A percentile compares a stretch with the other conserved stretches of the same genome.
Conservation (phyloP, 208 protist species). For the Trypanosoma boissoni region DNA sequence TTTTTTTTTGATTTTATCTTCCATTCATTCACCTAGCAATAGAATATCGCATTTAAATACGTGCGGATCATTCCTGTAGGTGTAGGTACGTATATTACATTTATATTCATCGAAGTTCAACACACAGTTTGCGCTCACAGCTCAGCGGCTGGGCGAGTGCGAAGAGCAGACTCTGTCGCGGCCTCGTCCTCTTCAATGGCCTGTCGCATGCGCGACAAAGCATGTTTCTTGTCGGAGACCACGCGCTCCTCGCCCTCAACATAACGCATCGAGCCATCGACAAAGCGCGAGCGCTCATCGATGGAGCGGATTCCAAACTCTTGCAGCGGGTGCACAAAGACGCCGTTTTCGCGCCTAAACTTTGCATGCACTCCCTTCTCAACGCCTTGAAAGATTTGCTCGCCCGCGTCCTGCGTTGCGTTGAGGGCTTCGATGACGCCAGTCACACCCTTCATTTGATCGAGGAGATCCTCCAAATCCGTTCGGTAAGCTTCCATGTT, state of each 20-base stretch:
- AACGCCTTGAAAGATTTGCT: constrained; percentile 77
- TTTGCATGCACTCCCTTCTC: constrained; percentile 48
- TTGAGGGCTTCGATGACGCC: constrained; percentile 80
- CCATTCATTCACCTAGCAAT: no score
- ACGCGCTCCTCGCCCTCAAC: constrained; percentile 80
- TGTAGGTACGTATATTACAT: no score
- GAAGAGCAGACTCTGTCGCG: constrained; percentile 44
- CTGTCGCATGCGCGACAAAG: constrained; percentile 56
- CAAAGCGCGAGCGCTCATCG: constrained; percentile 62
- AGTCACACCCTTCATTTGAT: constrained; percentile 69
- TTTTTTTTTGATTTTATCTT: constrained; percentile 11
- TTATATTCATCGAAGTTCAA: background rate
- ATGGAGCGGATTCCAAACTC: constrained; percentile 69
- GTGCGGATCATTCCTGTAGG: no score
- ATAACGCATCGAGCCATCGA: constrained; percentile 72
- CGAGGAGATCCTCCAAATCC: constrained; percentile 63
- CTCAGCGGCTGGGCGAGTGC: background rate
- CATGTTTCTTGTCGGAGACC: constrained; percentile 49
- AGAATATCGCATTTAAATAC: no score
- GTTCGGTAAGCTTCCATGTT: constrained; percentile 67
- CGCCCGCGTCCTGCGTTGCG: constrained; percentile 74
- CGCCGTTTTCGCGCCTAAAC: constrained; percentile 34
- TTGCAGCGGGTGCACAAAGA: constrained; percentile 78
- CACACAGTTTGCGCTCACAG: background rate
- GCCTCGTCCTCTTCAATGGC: constrained; percentile 61